phyloP scores from a whole-genome alignment of 345 rosid genomes.

The Euclidium syriacum region DNA sequence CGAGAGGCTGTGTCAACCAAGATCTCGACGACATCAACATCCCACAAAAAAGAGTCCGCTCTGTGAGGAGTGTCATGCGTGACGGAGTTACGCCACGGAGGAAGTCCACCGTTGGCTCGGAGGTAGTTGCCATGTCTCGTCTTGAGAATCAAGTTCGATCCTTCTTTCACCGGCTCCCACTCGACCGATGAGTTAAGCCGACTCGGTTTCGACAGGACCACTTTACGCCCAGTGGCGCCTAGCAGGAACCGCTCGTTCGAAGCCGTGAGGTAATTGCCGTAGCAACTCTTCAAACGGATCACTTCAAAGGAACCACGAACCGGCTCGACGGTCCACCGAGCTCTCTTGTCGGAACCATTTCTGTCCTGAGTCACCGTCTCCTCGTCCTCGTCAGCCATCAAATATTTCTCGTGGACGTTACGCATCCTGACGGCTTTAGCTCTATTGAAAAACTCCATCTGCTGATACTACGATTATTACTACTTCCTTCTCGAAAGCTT shows the following conservation, averaged over 20 bases:
- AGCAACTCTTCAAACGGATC: constrained; percentile 58
- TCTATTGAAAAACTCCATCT: constrained; percentile 71
- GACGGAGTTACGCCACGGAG: constrained; percentile 81
- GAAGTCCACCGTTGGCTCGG: constrained; percentile 73
- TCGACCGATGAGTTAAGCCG: constrained; percentile 54
- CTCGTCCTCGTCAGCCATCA: constrained; percentile 66
- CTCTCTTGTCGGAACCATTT: constrained; percentile 56
- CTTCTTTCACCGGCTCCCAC: constrained; percentile 73
- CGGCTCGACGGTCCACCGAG: constrained; percentile 63
- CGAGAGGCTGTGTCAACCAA: constrained; percentile 14
- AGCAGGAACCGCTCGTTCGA: constrained; percentile 68
- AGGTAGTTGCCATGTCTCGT: constrained; percentile 57
- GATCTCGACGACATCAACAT: constrained; percentile 57
- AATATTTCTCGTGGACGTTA: constrained; percentile 69
- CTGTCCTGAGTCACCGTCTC: constrained; percentile 65
- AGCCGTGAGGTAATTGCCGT: constrained; percentile 71
- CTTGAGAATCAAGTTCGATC: constrained; percentile 43
- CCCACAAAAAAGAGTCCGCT: constrained; percentile 66
- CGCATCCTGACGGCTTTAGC: constrained; percentile 74
- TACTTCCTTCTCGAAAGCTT: neutral
- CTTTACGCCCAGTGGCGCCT: constrained; percentile 76
- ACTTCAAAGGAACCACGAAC: constrained; percentile 45
- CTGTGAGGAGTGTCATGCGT: constrained; percentile 63
- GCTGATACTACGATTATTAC: neutral
- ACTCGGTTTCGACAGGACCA: constrained; percentile 44